Evolutionary conservation across 345 rosid genomes (phyloP), one percentile per base, ranked within the genome.

Genomic region (Leavenworthia alabamica): DNA sequence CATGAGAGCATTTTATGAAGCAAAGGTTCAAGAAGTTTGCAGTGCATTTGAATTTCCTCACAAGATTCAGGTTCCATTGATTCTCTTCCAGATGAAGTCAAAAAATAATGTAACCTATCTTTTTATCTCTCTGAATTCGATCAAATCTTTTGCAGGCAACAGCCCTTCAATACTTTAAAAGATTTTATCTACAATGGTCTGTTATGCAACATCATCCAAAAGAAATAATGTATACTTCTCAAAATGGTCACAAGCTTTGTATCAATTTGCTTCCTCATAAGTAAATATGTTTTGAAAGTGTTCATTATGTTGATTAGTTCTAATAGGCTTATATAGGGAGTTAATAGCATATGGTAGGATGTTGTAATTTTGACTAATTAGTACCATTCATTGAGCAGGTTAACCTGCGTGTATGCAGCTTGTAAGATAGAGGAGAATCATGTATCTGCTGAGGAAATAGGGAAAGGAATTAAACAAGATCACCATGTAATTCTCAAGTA

Each of bases 161-260:
- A 3, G 97, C 97, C 45, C 92, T 93, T 16, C 76, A 84, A 49
- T 93, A 87, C 80, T 93, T 93, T 73, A 93, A 93, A 76, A 83
- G 99, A 66, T 93, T 93, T 72, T 93, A 93, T 75, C 80, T 93
- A 69, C 90, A 86, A 44, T 93, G 99, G 97, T 89, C 99, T 17
- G 96, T 93, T 81, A 93, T 93, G 99, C 94, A 93, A 67, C 97
- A 86, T 76, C 91, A 87, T 71, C 97, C 99, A 35, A 93, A 89
- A 72, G 78, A 89, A 63, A 81, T 93, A 72, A 93, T 89, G 99
- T 93, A 83, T 7, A 81, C 64, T 13, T 66, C 37, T 16, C 60
- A 29, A 33, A 51, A 50, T 7, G 4, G 12, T 3, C 1, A 10
- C 37, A 19, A 3, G 63, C 17, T 57, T 10, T 58, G 7, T 53